Base-by-base conservation (phyloP, 306 rosid species). In the Cercis canadensis region DNA sequence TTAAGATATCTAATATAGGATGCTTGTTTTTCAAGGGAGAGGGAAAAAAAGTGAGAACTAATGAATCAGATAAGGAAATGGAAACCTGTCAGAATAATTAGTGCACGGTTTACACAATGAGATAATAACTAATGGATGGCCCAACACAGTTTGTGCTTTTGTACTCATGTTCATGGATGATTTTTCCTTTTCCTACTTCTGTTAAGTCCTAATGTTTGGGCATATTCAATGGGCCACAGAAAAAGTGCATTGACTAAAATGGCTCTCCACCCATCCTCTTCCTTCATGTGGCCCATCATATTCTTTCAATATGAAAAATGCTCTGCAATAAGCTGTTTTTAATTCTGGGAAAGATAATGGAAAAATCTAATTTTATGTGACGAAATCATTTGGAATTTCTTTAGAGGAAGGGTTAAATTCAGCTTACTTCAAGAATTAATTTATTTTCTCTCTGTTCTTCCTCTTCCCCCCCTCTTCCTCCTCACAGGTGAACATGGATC, bases 401-500 rank as follows among this genome's bases (percentile, higher is more conserved):
- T 11, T 15, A 10, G 63, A 57, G 4, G 15, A 31, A 43, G 17
- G 18, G 4, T 41, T 51, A 55, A 74, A 34, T 57, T 47, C 16
- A 55, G 5, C 18, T 53, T 44, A 4, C 55, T n/a, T 44, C 50
- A 44, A 44, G 15, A 9, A 4, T 8, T 44, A 11, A 10, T 12
- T 44, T 4, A 5, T 39, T 44, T 6, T 7, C 50, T 49, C 45
- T 62, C 44, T 62, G 39, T 55, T 74, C 9, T 52, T 56, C 19
- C 70, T 7, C 34, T 12, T 70, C 19, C 33, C 37, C 24, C 40
- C 14, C 14, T 17, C 11, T 29, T 41, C 57, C 45, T 49, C 52
- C 52, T 73, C 63, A 18, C 80, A 88, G 98, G 97, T 90, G 65
- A 90, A 78, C 72, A 81, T 84, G 96, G 84, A 87, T 77, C 64